A percentile compares a stretch with the other conserved stretches of the same genome.
These are phyloP conservation scores for Thielaviopsis euricoi DNA, from an alignment of 2,329 filamentous ascomycete genomes.

Conservation along the genomic window DNA sequence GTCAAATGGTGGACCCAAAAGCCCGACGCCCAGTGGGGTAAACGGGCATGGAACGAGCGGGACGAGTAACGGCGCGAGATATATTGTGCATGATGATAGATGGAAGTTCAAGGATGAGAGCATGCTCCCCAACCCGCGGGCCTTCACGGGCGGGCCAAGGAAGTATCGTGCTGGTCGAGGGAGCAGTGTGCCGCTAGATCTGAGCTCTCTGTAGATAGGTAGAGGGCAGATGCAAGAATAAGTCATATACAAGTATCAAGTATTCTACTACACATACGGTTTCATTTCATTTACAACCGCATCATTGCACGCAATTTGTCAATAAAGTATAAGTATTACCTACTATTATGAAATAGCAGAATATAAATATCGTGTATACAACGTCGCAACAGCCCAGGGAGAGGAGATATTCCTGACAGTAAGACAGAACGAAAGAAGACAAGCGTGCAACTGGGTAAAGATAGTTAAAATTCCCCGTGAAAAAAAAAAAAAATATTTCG, in stretches of 20 bases:
- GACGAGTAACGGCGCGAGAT: conserved; percentile 18
- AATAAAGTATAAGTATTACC: too few relatives aligned
- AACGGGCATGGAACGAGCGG: conserved; percentile 17
- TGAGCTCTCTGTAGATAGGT: conserved; percentile 38
- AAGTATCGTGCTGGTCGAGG: conserved; percentile 81
- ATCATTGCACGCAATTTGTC: too few relatives aligned
- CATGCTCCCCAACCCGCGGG: conserved; percentile 68
- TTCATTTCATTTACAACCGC: too few relatives aligned
- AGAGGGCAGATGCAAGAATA: not conserved
- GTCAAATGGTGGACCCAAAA: conserved; percentile 39
- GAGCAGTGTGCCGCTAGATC: conserved; percentile 82
- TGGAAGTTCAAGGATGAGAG: conserved; percentile 80
- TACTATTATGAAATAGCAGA: too few relatives aligned
- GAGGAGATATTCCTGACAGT: too few relatives aligned
- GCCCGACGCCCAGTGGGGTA: conserved; percentile 24
- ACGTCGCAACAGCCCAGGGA: too few relatives aligned
- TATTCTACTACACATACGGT: not conserved
- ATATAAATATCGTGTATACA: too few relatives aligned
- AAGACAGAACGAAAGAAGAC: too few relatives aligned
- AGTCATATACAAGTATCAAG: not conserved
- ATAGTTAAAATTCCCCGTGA: too few relatives aligned
- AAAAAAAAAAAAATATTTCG: too few relatives aligned
- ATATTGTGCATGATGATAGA: conserved; percentile 57
- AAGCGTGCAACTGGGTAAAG: too few relatives aligned
- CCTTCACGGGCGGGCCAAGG: conserved; percentile 57